A percentile compares a stretch with the other conserved stretches of the same genome.
Evolutionary conservation across 805 yeast genomes (phyloP).

Genomic region (Schwanniomyces yamadae): DNA sequence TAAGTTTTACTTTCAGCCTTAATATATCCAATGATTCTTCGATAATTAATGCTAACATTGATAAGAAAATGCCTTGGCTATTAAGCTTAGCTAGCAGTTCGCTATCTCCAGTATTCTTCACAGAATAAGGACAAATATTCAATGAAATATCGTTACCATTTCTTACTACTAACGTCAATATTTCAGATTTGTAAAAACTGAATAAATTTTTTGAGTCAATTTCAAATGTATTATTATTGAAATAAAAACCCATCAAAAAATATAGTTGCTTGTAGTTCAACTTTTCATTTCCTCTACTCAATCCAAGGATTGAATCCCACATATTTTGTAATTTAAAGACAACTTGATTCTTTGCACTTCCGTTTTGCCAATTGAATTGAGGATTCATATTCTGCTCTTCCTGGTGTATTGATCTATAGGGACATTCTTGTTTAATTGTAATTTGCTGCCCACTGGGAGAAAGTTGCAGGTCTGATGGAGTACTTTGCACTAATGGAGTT

Average conservation of each 20-base stretch:
- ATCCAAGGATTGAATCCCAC: conserved; percentile 25
- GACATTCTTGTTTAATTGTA: background rate
- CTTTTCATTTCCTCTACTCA: conserved; percentile 17
- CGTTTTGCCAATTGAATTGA: background rate
- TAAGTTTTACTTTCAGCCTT: conserved; percentile 8
- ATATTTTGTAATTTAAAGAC: conserved; percentile 21
- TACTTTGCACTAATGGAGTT: no score
- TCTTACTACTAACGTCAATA: conserved; percentile 16
- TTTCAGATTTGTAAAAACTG: conserved; percentile 23
- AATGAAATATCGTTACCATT: conserved; percentile 12
- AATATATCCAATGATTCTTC: conserved; percentile 30
- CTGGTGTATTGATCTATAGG: background rate
- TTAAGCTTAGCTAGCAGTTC: conserved; percentile 16
- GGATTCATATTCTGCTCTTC: background rate
- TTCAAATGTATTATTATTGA: conserved; percentile 15
- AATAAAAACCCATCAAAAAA: conserved; percentile 32
- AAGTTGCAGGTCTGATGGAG: background rate
- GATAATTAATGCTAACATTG: conserved; percentile 29
- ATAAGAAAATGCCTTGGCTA: conserved; percentile 26
- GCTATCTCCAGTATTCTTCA: conserved; percentile 11
- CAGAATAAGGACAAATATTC: conserved; percentile 3
- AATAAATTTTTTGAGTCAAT: conserved; percentile 25
- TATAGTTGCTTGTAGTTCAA: conserved; percentile 21
- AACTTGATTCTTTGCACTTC: conserved; percentile 3
- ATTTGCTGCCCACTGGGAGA: background rate